Conservation (phyloP, 2,329 filamentous ascomycete genomes). For the Podosphaera fusca region DNA sequence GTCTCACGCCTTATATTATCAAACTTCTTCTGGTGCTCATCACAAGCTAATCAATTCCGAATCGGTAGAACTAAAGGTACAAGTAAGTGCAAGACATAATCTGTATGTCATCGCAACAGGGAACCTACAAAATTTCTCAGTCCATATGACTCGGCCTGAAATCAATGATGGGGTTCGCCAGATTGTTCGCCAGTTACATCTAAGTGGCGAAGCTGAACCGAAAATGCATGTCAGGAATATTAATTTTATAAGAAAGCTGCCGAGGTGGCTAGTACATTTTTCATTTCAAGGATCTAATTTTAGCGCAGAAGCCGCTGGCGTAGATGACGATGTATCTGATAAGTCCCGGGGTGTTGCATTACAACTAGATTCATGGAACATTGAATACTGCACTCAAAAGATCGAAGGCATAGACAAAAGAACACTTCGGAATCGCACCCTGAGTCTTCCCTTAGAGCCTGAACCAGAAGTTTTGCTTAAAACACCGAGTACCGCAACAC, state of each 20-base stretch:
- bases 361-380: slow-evolving; percentile 68
- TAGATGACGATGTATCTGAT: slow-evolving; percentile 63
- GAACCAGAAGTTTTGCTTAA: slow-evolving; percentile 39
- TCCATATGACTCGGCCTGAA: slow-evolving; percentile 77
- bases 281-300: slow-evolving; percentile 75
- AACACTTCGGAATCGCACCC: slow-evolving; percentile 42
- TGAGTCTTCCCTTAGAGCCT: slow-evolving; percentile 43
- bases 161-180: slow-evolving; percentile 83
- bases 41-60: slow-evolving; percentile 79
- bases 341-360: slow-evolving; percentile 64
- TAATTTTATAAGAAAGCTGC: slow-evolving; percentile 57
- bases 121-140: slow-evolving; percentile 63
- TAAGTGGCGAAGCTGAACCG: slow-evolving; percentile 42
- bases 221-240: slow-evolving; percentile 27
- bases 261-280: slow-evolving; percentile 64
- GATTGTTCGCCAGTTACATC: slow-evolving; percentile 64
- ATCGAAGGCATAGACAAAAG: slow-evolving; percentile 38
- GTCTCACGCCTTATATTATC: slow-evolving; percentile 82
- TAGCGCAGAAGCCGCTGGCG: slow-evolving; percentile 71
- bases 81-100: slow-evolving; percentile 67
- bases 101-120: slow-evolving; percentile 61
- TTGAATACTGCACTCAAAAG: slow-evolving; percentile 71
- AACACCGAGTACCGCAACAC: slow-evolving; percentile 25
- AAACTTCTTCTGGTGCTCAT: slow-evolving; percentile 58
- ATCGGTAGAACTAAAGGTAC: slow-evolving; percentile 63